A percentile compares a stretch with the other conserved stretches of the same genome.
Conservation (phyloP, 192 early-diverging fungal species). For the Umbelopsis isabellina region DNA sequence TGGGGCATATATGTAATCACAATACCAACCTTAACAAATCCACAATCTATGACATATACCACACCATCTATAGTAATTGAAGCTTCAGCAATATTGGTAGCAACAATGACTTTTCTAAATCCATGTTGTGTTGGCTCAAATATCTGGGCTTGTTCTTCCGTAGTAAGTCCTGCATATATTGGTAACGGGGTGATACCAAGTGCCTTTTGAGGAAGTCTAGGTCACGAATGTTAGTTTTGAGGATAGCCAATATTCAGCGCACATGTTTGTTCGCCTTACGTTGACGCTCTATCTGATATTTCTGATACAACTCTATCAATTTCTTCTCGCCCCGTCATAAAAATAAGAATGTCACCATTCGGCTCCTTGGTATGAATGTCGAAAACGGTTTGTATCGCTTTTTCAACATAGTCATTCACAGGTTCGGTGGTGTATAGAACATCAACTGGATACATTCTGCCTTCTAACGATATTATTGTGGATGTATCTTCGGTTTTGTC, state of each 20-base stretch:
- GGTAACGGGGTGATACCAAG: conserved; percentile 58
- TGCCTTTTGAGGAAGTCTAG: conserved; percentile 39
- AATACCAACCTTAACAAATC: conserved; percentile 71
- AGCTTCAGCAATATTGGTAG: conserved; percentile 92
- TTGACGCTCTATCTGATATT: conserved; percentile 58
- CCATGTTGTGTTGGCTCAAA: conserved; percentile 61
- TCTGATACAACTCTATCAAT: conserved; percentile 68
- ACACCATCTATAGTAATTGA: conserved; percentile 78
- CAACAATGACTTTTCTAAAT: conserved; percentile 82
- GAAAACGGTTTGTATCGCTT: conserved; percentile 70
- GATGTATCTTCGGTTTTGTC: conserved; percentile 52
- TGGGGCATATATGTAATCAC: neutral
- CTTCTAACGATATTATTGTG: conserved; percentile 74
- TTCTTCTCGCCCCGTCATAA: conserved; percentile 77
- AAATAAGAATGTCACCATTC: conserved; percentile 69
- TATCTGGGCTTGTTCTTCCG: conserved; percentile 67
- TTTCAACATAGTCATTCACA: conserved; percentile 66
- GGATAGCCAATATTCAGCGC: neutral
- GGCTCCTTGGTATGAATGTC: conserved; percentile 75
- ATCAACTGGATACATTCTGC: conserved; percentile 73
- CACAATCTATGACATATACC: conserved; percentile 77
- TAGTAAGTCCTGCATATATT: conserved; percentile 71
- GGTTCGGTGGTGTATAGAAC: conserved; percentile 63
- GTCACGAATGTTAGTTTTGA: neutral
- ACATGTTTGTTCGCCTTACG: conserved; percentile 34